Base-by-base conservation (phyloP, 345 rosid species). In the Lepidium aucheri region DNA sequence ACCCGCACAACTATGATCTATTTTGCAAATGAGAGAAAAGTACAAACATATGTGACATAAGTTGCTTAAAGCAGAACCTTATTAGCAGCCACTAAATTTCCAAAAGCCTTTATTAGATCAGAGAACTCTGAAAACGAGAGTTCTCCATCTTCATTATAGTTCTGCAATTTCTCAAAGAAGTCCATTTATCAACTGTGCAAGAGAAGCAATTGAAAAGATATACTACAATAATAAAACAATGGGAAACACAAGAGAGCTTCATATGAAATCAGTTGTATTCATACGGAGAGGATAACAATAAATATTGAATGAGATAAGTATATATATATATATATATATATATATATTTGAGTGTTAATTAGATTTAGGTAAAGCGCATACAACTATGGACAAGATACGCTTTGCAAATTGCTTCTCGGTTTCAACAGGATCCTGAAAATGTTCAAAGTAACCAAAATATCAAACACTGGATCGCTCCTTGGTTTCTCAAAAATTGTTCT, bases 321-420 rank as follows among this genome's bases (percentile, higher is more conserved):
- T 34, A 45, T 12, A 22, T 22, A 20, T 20, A n/a, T n/a, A n/a
- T n/a, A n/a, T n/a, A n/a, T n/a, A n/a, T n/a, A n/a, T n/a, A n/a
- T 13, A 20, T 34, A 45, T 12, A 22, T 22, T 1, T 20, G 46
- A 42, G 46, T 41, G 54, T 40, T 50, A n/a, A n/a, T n/a, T n/a
- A 26, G 18, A 13, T 52, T 45, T 10, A 42, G 18, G 54, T 3
- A 38, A 63, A 60, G 1, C n/a, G n/a, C 86, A 63, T 84, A 91
- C 98, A 91, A 89, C 86, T 45, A 93, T 80, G 38, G 96, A 84
- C 77, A 93, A 80, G 60, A 93, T 85, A 55, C 94, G 89, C 50
- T 82, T 87, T 41, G 94, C 93, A 84, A 93, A 89, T 51, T 81
- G 65, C 80, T 74, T 93, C 82, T 93, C 91, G 0, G 97, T 87